These are phyloP conservation scores for Xenoacremonium recifei DNA, from an alignment of 2,329 filamentous ascomycete species.

Conservation along the genomic window DNA sequence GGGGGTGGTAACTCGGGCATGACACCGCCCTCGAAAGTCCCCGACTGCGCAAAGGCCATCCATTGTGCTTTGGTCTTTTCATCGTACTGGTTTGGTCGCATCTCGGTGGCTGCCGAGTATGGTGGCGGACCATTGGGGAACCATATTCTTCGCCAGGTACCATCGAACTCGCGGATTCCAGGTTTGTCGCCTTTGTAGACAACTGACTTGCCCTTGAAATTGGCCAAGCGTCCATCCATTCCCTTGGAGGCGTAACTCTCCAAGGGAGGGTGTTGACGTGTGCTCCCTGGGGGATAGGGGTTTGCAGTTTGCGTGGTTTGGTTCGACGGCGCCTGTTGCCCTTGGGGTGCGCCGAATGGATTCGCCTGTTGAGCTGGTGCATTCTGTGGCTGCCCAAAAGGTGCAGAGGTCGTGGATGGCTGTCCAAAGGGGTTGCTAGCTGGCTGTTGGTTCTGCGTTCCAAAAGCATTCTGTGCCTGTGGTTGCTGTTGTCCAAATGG, in stretches of 20 bases:
- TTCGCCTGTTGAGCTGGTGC: constrained; percentile 15
- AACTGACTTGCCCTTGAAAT: constrained; percentile 65
- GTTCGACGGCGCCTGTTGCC: constrained; percentile 5
- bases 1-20: constrained; percentile 79
- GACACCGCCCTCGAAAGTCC: constrained; percentile 65
- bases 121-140: constrained; percentile 69
- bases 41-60: constrained; percentile 60
- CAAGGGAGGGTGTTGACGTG: constrained; percentile 42
- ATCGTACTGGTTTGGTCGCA: constrained; percentile 55
- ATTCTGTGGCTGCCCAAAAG: constrained; percentile 27
- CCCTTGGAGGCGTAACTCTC: constrained; percentile 43
- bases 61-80: constrained; percentile 63
- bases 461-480: constrained; percentile 20
- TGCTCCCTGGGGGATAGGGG: constrained; percentile 45
- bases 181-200: constrained; percentile 53
- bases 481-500: constrained; percentile 27
- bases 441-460: constrained; percentile 21
- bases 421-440: constrained; percentile 24
- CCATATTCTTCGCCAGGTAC: constrained; percentile 64
- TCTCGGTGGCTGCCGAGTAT: constrained; percentile 63
- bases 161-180: constrained; percentile 50
- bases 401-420: constrained; percentile 17
- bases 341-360: constrained; percentile 20
- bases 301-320: constrained; percentile 15
- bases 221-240: constrained; percentile 45